These are phyloP conservation scores for Apiotrichum brassicae DNA, from an alignment of 1,284 basidiomycete genomes.

Conservation along the genomic window DNA sequence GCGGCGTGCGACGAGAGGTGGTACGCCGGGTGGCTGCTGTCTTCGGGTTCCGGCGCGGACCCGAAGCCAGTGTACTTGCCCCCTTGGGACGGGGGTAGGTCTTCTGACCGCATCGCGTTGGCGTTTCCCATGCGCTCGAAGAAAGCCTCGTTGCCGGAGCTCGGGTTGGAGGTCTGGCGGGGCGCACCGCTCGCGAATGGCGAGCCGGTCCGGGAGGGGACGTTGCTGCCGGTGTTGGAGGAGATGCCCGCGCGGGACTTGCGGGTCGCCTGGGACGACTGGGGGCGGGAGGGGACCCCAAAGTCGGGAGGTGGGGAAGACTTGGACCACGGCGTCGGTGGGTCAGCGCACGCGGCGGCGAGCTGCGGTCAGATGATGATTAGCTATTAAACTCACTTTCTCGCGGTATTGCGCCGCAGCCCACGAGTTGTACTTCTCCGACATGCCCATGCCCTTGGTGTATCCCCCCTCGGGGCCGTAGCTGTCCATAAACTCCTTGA, in stretches of 20 bases:
- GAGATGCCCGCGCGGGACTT: conserved; percentile 32
- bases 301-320: conserved; percentile 34
- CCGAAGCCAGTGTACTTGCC: conserved; percentile 46
- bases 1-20: conserved; percentile 38
- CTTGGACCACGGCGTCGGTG: conserved; percentile 37
- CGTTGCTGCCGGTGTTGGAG: conserved; percentile 1
- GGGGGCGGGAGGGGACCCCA: conserved; percentile 26
- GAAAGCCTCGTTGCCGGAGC: conserved; percentile 44
- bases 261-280: conserved; percentile 42
- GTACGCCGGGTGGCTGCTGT: conserved; percentile 33
- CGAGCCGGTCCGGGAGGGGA: conserved; percentile 12
- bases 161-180: conserved; percentile 7
- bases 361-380: conserved; percentile 22
- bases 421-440: conserved; percentile 86
- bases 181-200: conserved; percentile 6
- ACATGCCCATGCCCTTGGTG: conserved; percentile 59
- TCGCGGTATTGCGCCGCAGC: conserved; percentile 84
- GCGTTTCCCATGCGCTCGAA: conserved; percentile 44
- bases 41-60: conserved; percentile 29
- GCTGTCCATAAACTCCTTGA: conserved; percentile 67
- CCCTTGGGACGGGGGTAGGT: conserved; percentile 46
- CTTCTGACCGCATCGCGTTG: conserved; percentile 38
- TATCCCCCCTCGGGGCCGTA: conserved; percentile 72
- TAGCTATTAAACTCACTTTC: conserved; percentile 56
- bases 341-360: conserved; percentile 39